Evolutionary conservation across 768 basidiomycete genomes (phyloP).

Genomic region (Suillus sp.): DNA sequence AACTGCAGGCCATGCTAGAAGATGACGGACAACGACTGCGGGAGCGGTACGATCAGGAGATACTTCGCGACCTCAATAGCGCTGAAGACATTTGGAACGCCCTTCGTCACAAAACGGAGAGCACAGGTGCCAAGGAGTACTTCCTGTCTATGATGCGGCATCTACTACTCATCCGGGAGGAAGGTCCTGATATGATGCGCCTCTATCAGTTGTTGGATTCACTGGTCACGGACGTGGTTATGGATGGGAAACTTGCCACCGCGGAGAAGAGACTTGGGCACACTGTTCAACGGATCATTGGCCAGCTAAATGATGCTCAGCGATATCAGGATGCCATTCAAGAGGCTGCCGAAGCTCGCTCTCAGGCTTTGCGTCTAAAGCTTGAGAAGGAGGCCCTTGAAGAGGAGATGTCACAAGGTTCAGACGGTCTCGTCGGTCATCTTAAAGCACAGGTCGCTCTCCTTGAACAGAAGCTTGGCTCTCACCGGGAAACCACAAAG

Average conservation of each 20-base stretch:
- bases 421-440: conserved; percentile 81
- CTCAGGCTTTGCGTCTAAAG: conserved; percentile 62
- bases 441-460: conserved; percentile 71
- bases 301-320: conserved; percentile 89
- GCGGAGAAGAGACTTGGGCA: conserved; percentile 85
- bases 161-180: conserved; percentile 85
- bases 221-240: conserved; percentile 85
- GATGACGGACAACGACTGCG: conserved; percentile 75
- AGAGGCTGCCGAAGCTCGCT: conserved; percentile 72
- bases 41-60: conserved; percentile 74
- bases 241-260: conserved; percentile 86
- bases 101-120: conserved; percentile 73
- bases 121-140: conserved; percentile 77
- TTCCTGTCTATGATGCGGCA: conserved; percentile 96
- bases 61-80: conserved; percentile 74
- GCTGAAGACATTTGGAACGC: conserved; percentile 89
- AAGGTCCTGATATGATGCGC: conserved; percentile 80
- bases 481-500: conserved; percentile 78
- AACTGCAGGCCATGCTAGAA: conserved; percentile 61
- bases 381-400: conserved; percentile 84
- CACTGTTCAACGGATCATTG: conserved; percentile 86
- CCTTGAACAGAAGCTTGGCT: conserved; percentile 74
- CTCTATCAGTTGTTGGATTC: conserved; percentile 93
- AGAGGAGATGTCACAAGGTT: conserved; percentile 77
- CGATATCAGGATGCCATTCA: conserved; percentile 75